Percentiles rank a stretch among this genome's conserved stretches.
Evolutionary conservation across 1,284 basidiomycete species (phyloP).

Genomic region (Apiotrichum mycotoxinovorans): DNA sequence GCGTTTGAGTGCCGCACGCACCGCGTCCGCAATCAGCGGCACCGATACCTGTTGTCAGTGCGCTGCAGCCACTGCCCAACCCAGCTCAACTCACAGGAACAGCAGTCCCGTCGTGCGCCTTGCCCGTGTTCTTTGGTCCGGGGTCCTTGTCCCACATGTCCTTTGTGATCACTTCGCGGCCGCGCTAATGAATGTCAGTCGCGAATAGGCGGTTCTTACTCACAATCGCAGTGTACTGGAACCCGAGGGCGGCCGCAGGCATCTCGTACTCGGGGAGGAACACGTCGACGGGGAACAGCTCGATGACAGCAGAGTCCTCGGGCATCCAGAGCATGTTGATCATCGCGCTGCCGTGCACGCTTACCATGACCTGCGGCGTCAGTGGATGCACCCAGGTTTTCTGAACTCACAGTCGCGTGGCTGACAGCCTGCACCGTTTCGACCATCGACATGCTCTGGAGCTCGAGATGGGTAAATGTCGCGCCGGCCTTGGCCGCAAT

Average conservation of each 20-base stretch:
- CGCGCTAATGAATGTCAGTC: background rate
- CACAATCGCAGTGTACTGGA: slow-evolving; percentile 24
- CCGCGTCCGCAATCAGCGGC: background rate
- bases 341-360: slow-evolving; percentile 26
- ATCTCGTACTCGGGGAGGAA: background rate
- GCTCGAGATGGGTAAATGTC: background rate
- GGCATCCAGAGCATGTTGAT: slow-evolving; percentile 33
- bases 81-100: background rate
- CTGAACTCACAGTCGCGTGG: slow-evolving; percentile 1
- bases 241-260: slow-evolving; percentile 12
- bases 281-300: slow-evolving; percentile 5
- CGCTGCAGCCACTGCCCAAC: background rate
- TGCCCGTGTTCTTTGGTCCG: slow-evolving; percentile 10
- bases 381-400: background rate
- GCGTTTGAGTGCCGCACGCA: background rate
- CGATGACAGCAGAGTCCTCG: slow-evolving; percentile 21
- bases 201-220: background rate
- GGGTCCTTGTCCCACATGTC: slow-evolving; percentile 23
- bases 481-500: slow-evolving; percentile 5
- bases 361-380: slow-evolving; percentile 21
- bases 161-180: slow-evolving; percentile 17
- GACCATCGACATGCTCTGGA: background rate
- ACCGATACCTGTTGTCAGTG: background rate
- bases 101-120: slow-evolving; percentile 21
- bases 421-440: slow-evolving; percentile 12